Evolutionary conservation across 2,329 filamentous ascomycete genomes (phyloP).

Genomic region (Claviceps sp.): DNA sequence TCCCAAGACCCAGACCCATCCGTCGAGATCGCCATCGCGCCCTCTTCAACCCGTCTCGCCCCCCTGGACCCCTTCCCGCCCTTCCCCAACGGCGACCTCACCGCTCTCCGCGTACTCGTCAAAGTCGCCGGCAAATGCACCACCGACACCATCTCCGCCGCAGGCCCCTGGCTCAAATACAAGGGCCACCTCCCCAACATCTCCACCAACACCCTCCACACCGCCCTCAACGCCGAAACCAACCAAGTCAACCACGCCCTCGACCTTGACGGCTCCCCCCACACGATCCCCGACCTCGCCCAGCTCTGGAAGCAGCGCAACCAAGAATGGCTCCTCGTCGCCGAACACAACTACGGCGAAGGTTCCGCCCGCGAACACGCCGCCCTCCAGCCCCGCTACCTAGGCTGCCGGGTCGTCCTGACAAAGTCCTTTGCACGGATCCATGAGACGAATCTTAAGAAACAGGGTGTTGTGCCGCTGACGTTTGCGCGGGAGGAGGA

Average conservation of each 20-base stretch:
- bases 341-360: conserved; percentile 95
- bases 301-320: conserved; percentile 65
- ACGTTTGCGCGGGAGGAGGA: conserved; percentile 82
- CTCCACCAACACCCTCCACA: conserved; percentile 91
- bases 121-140: conserved; percentile 98
- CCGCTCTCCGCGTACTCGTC: conserved; percentile 73
- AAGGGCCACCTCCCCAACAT: conserved; percentile 98
- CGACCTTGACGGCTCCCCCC: conserved; percentile 61
- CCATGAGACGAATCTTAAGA: conserved; percentile 93
- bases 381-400: conserved; percentile 78
- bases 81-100: conserved; percentile 66
- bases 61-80: conserved; percentile 79
- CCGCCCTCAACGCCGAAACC: conserved; percentile 82
- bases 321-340: conserved; percentile 82
- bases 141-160: conserved; percentile 95
- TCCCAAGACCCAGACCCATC: conserved; percentile 58
- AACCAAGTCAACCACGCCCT: conserved; percentile 87
- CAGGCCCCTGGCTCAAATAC: conserved; percentile 96
- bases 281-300: conserved; percentile 78
- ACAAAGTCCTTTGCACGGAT: conserved; percentile 83
- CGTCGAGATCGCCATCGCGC: conserved; percentile 64
- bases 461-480: conserved; percentile 90
- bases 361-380: conserved; percentile 83
- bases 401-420: conserved; percentile 72
- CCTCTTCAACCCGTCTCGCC: conserved; percentile 80